Evolutionary conservation across 2,329 filamentous ascomycete genomes (phyloP).

Genomic region (Calonectria leucothoes): DNA sequence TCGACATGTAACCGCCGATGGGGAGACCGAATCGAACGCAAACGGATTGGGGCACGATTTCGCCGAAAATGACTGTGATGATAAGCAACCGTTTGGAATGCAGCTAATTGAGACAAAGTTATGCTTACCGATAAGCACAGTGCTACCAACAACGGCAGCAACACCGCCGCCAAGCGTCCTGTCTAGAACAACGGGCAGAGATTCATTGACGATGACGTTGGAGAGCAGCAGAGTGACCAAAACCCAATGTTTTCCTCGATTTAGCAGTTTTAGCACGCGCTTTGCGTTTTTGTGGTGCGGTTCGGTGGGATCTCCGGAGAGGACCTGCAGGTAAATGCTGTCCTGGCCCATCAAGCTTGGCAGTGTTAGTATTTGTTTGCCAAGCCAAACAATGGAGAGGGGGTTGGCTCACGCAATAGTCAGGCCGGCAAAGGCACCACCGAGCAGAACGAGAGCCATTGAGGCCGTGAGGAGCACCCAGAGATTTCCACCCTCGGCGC

Average conservation of each 20-base stretch:
- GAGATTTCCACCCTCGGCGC: slow-evolving; percentile 71
- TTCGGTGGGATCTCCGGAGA: slow-evolving; percentile 85
- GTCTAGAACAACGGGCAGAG: slow-evolving; percentile 93
- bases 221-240: slow-evolving; percentile 92
- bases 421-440: slow-evolving; percentile 93
- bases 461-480: slow-evolving; percentile 88
- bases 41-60: slow-evolving; percentile 94
- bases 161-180: slow-evolving; percentile 93
- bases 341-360: slow-evolving; percentile 76
- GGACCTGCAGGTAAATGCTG: slow-evolving; percentile 96
- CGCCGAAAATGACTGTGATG: slow-evolving; percentile 89
- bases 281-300: slow-evolving; percentile 88
- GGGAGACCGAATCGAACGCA: slow-evolving; percentile 96
- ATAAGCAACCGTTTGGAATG: slow-evolving; percentile 30
- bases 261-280: slow-evolving; percentile 82
- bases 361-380: slow-evolving; percentile 31
- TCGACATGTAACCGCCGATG: slow-evolving; percentile 94
- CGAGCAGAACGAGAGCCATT: slow-evolving; percentile 83
- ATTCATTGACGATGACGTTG: slow-evolving; percentile 99
- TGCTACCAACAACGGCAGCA: slow-evolving; percentile 93
- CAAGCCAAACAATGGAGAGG: slow-evolving; percentile 21
- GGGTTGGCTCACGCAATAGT: slow-evolving; percentile 78
- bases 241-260: slow-evolving; percentile 97
- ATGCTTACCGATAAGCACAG: slow-evolving; percentile 85
- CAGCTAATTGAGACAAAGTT: neutral